Evolutionary conservation across 2,329 filamentous ascomycete species (phyloP).

Genomic region (Allantophomopsis lycopodina): DNA sequence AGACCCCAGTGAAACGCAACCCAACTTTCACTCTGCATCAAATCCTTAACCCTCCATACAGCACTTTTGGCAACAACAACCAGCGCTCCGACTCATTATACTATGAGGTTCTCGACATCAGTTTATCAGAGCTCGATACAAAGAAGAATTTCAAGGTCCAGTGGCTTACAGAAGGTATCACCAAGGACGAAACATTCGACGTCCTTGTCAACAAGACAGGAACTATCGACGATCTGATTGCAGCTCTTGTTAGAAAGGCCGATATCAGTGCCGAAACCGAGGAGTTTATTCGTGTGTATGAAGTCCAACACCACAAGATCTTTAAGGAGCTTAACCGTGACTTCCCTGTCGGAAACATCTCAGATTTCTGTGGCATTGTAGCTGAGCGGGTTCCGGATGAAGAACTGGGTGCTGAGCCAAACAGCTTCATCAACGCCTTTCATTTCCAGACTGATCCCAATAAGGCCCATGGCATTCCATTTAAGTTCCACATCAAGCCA

Average conservation of each 20-base stretch:
- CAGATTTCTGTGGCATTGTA: slow-evolving; percentile 72
- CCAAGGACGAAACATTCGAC: slow-evolving; percentile 76
- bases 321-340: slow-evolving; percentile 63
- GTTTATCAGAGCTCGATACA: slow-evolving; percentile 80
- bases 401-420: slow-evolving; percentile 42
- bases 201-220: slow-evolving; percentile 82
- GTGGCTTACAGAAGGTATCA: slow-evolving; percentile 79
- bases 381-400: slow-evolving; percentile 71
- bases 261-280: slow-evolving; percentile 56
- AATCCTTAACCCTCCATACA: slow-evolving; percentile 66
- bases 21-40: slow-evolving; percentile 52
- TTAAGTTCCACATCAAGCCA: slow-evolving; percentile 75
- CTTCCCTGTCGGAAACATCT: slow-evolving; percentile 65
- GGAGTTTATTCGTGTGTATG: slow-evolving; percentile 65
- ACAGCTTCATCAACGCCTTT: slow-evolving; percentile 62
- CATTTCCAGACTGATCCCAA: slow-evolving; percentile 86
- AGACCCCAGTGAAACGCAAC: slow-evolving; percentile 62
- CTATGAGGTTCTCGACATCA: slow-evolving; percentile 92
- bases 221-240: slow-evolving; percentile 63
- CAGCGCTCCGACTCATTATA: slow-evolving; percentile 70
- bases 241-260: slow-evolving; percentile 66
- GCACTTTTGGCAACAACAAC: slow-evolving; percentile 53
- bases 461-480: slow-evolving; percentile 78
- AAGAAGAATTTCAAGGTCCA: slow-evolving; percentile 78
- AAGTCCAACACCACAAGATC: slow-evolving; percentile 71